These are phyloP conservation scores for Colletotrichum ledebouriae DNA, from an alignment of 2,329 filamentous ascomycete species.

Conservation along the genomic window DNA sequence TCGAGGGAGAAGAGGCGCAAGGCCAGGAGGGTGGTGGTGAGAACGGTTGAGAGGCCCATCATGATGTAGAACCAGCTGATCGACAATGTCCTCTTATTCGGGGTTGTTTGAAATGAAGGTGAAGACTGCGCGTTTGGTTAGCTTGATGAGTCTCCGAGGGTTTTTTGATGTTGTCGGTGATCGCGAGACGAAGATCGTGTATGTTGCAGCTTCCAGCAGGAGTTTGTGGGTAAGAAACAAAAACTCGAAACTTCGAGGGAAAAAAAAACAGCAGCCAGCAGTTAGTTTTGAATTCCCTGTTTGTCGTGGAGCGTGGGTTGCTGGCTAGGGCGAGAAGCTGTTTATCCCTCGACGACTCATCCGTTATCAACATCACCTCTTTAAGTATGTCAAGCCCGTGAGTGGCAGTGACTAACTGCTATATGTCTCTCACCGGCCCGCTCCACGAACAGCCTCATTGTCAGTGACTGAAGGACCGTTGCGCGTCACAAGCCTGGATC, in stretches of 20 bases:
- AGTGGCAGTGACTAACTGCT: constrained; percentile 36
- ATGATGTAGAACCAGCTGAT: constrained; percentile 54
- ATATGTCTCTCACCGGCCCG: constrained; percentile 24
- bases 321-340: not conserved
- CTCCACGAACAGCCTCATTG: constrained; percentile 26
- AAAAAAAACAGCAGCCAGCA: not conserved
- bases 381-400: constrained; percentile 31
- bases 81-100: constrained; percentile 41
- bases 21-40: constrained; percentile 59
- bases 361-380: constrained; percentile 16
- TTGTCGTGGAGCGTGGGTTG: not conserved
- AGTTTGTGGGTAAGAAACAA: not conserved
- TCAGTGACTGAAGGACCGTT: constrained; percentile 34
- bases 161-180: constrained; percentile 21
- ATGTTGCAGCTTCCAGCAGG: constrained; percentile 7
- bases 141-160: constrained; percentile 2
- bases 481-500: constrained; percentile 39
- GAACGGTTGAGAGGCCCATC: constrained; percentile 60
- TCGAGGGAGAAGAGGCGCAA: constrained; percentile 56
- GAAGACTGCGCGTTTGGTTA: constrained; percentile 28
- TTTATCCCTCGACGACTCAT: not conserved
- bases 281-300: not conserved
- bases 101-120: constrained; percentile 26
- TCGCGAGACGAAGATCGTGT: not conserved
- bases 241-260: constrained; percentile 36